Percentiles rank a stretch among this genome's conserved stretches.
phyloP scores from a whole-genome alignment of 2,329 filamentous ascomycete species.

The Monilinia vaccinii-corymbosi region DNA sequence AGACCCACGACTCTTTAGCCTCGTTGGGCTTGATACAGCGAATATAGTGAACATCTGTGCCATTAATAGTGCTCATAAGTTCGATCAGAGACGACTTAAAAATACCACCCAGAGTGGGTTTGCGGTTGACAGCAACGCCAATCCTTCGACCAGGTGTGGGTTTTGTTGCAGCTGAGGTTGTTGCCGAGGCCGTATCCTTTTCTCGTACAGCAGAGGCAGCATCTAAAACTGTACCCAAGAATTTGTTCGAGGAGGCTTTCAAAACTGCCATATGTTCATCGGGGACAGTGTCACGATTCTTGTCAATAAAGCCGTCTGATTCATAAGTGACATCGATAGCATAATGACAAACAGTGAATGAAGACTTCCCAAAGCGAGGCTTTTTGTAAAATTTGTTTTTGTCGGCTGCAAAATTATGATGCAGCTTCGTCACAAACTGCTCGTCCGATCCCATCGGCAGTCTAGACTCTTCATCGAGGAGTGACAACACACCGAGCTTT shows the following conservation, averaged over 20 bases:
- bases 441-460: conserved; percentile 96
- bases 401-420: conserved; percentile 81
- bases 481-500: conserved; percentile 83
- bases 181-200: conserved; percentile 62
- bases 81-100: conserved; percentile 98
- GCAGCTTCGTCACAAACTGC: conserved; percentile 91
- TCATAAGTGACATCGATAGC: conserved; percentile 97
- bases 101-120: conserved; percentile 94
- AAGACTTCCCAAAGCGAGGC: conserved; percentile 90
- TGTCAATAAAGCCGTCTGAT: conserved; percentile 98
- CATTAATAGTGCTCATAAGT: conserved; percentile 95
- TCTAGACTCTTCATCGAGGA: conserved; percentile 92
- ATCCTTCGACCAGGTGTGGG: conserved; percentile 76
- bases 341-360: conserved; percentile 98
- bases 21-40: conserved; percentile 99
- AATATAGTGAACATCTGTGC: conserved; percentile 97
- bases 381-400: conserved; percentile 99
- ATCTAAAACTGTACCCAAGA: conserved; percentile 75
- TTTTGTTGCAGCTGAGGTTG: conserved; percentile 62
- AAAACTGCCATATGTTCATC: conserved; percentile 97
- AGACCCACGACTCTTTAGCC: conserved; percentile 92
- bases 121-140: conserved; percentile 85
- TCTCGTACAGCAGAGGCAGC: conserved; percentile 81
- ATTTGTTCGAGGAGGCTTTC: conserved; percentile 71
- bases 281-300: conserved; percentile 96